Conservation (phyloP, 75 land plant genomes). For the Picea sitchensis region DNA sequence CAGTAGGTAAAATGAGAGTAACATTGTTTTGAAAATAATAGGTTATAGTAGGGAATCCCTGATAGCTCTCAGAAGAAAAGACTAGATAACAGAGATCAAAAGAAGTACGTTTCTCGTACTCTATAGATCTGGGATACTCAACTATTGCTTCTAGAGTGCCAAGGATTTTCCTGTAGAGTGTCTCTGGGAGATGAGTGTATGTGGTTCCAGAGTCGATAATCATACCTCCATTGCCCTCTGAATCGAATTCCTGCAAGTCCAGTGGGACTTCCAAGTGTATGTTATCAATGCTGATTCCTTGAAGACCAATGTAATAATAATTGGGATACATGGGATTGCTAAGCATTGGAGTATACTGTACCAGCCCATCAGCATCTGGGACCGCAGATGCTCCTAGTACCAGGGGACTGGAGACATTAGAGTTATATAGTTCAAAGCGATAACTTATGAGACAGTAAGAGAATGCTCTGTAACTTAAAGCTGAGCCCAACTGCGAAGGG, state of each 20-base stretch:
- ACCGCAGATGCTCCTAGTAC: conserved; percentile 8
- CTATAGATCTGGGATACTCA: conserved; percentile 24
- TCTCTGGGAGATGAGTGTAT: conserved; percentile 53
- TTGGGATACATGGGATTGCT: conserved; percentile 41
- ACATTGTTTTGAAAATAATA: conserved; percentile 5
- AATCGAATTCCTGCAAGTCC: conserved; percentile 28
- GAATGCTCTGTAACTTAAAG: conserved; percentile 32
- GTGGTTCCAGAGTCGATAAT: conserved; percentile 88
- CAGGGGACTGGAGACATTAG: conserved; percentile 3
- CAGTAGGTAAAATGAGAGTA: neutral
- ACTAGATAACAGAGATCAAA: conserved; percentile 49
- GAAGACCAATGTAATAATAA: conserved; percentile 64
- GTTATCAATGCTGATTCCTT: conserved; percentile 51
- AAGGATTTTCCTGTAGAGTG: conserved; percentile 25
- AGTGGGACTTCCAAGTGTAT: conserved; percentile 30
- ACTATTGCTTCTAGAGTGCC: conserved; percentile 24
- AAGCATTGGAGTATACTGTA: conserved; percentile 63
- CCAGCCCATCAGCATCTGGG: neutral
- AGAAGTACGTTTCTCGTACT: conserved; percentile 34
- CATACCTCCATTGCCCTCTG: conserved; percentile 63
- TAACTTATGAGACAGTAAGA: conserved; percentile 66
- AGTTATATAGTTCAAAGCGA: conserved; percentile 2
- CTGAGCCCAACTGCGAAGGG: conserved; percentile 48
- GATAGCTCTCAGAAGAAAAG: conserved; percentile 2
- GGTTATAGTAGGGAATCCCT: conserved; percentile 2